Conservation (phyloP, 2,329 filamentous ascomycete genomes). For the Aspergillus cejpii region DNA sequence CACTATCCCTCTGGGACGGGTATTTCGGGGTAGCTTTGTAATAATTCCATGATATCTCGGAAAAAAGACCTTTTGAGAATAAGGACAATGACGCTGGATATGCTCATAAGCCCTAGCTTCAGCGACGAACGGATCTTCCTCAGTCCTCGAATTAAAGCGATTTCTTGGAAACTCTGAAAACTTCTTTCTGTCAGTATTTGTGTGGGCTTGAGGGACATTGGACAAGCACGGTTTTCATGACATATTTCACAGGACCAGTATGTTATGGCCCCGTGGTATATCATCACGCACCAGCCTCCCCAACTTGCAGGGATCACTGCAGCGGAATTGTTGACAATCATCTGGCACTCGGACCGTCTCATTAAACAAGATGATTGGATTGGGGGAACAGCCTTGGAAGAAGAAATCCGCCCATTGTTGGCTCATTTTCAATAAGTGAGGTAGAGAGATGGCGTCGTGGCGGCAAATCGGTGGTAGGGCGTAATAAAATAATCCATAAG, state of each 20-base stretch:
- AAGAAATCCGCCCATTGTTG: too few species aligned
- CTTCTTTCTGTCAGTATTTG: not conserved
- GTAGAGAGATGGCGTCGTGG: too few species aligned
- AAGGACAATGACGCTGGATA: slow-evolving; percentile 3
- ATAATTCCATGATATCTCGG: slow-evolving; percentile 6
- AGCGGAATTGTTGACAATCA: not conserved
- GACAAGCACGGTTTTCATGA: slow-evolving; percentile 5
- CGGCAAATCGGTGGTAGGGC: too few species aligned
- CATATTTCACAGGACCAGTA: slow-evolving; percentile 1
- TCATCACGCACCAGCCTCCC: slow-evolving; percentile 4
- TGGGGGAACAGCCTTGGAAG: too few species aligned
- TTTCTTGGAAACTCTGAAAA: slow-evolving; percentile 2
- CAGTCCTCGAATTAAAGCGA: not conserved
- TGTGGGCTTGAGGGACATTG: not conserved
- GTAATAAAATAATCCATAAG: too few species aligned
- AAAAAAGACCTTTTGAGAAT: not conserved
- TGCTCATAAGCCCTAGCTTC: slow-evolving; percentile 8
- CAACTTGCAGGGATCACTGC: slow-evolving; percentile 2
- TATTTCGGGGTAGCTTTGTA: slow-evolving; percentile 5
- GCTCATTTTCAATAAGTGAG: too few species aligned
- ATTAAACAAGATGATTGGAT: too few species aligned
- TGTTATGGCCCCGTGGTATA: slow-evolving; percentile 4
- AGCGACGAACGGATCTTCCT: slow-evolving; percentile 3
- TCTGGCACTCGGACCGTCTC: too few species aligned
- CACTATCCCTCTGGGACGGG: slow-evolving; percentile 3